Evolutionary conservation across 73 alveolate genomes (phyloP).

Genomic region (Stentor coeruleus): DNA sequence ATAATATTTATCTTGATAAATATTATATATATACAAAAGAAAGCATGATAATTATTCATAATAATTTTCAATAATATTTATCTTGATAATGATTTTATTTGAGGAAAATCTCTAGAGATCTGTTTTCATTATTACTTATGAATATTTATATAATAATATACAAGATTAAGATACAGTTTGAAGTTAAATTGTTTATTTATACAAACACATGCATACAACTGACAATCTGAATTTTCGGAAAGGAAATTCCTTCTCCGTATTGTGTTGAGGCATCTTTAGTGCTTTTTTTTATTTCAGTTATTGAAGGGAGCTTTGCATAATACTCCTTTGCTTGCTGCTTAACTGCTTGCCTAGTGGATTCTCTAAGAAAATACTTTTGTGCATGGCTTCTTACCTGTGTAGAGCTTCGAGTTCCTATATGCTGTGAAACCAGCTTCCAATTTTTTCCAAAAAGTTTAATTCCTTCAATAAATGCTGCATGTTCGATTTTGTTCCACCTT

Average conservation of each 20-base stretch:
- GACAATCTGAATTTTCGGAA: background rate
- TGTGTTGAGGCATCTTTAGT: background rate
- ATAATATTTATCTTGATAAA: too few relatives aligned
- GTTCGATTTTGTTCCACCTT: constrained; percentile 72
- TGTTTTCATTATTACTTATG: too few relatives aligned
- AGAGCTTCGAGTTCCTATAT: constrained; percentile 62
- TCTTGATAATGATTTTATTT: too few relatives aligned
- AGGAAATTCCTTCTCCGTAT: constrained; percentile 20
- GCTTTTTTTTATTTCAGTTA: background rate
- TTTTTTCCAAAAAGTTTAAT: constrained; percentile 61
- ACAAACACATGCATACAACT: too few relatives aligned
- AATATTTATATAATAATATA: too few relatives aligned
- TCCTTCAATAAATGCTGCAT: constrained; percentile 53
- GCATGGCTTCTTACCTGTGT: constrained; percentile 78
- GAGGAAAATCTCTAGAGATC: too few relatives aligned
- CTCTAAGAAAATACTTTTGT: constrained; percentile 46
- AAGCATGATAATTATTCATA: too few relatives aligned
- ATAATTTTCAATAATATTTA: too few relatives aligned
- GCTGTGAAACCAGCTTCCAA: constrained; percentile 61
- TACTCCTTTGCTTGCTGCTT: background rate
- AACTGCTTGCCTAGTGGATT: background rate
- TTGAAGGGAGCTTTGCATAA: background rate
- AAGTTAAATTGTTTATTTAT: too few relatives aligned
- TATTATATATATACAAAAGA: too few relatives aligned
- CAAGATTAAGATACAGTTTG: too few relatives aligned